Evolutionary conservation across 805 yeast genomes (phyloP).

Genomic region (Jamesozyma gamospora): DNA sequence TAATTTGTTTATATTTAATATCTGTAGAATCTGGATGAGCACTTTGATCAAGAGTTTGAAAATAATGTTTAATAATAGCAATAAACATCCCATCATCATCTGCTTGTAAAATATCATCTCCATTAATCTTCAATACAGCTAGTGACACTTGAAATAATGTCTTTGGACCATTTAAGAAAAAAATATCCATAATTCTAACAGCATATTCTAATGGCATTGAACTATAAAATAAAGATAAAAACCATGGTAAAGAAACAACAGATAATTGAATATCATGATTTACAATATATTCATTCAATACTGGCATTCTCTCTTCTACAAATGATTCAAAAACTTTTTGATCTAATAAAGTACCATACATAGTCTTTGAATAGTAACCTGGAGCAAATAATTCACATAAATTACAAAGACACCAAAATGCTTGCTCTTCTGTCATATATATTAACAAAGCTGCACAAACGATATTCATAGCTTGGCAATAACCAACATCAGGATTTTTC

Average conservation of each 20-base stretch:
- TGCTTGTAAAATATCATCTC: conserved; percentile 66
- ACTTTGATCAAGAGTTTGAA: conserved; percentile 62
- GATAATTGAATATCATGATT: conserved; percentile 81
- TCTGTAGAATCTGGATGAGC: conserved; percentile 67
- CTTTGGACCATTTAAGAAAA: conserved; percentile 81
- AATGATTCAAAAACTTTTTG: conserved; percentile 88
- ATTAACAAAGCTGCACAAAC: conserved; percentile 70
- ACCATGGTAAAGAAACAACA: conserved; percentile 94
- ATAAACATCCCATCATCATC: conserved; percentile 91
- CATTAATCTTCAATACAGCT: conserved; percentile 82
- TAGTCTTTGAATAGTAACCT: conserved; percentile 91
- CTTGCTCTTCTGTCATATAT: conserved; percentile 93
- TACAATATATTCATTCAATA: conserved; percentile 72
- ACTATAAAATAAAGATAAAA: conserved; percentile 75
- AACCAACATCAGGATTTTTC: conserved; percentile 95
- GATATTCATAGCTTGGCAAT: conserved; percentile 98
- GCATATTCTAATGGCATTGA: conserved; percentile 94
- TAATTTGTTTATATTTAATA: conserved; percentile 52
- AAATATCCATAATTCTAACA: conserved; percentile 80
- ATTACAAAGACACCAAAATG: conserved; percentile 80
- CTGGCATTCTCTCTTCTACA: conserved; percentile 83
- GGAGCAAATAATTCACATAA: conserved; percentile 82
- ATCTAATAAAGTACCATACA: conserved; percentile 93
- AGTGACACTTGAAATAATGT: conserved; percentile 87
- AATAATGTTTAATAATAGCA: conserved; percentile 73